Evolutionary conservation across 225 moss, liverwort and hornwort genomes (phyloP), one percentile per base, ranked within the genome.

Genomic region (Thuidium tamariscinum): DNA sequence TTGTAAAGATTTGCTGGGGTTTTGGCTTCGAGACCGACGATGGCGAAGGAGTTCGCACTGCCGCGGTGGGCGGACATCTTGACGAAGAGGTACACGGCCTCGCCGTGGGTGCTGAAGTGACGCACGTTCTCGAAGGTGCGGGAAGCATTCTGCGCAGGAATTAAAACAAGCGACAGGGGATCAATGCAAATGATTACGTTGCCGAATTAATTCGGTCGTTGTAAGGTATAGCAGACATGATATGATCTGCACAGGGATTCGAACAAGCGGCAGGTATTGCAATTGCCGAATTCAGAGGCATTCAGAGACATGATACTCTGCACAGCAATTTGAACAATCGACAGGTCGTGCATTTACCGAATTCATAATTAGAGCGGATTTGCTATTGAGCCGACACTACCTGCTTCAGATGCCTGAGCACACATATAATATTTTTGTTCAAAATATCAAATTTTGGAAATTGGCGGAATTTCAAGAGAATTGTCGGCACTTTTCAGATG

Each of bases 11-110:
- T 89, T 9, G 94, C 93, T 2, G 92, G 64, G 41, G 79, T 65
- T 89, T 92, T 96, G 7, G 97, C 95, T 51, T 94, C 95, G 10
- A 97, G 94, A 25, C 97, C 97, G 16, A 97, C 83, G 14, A 96
- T 37, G 10, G 94, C 94, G 87, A 97, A 97, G 23, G 93, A 94
- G 56, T 92, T 94, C 2, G 90, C 54, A 34, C 94, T 88, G 22
- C 91, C 93, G 69, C 97, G 88, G 86, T 95, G 91, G 26, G 96
- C 97, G 82, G 96, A 95, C 93, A 97, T 95, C 90, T 94, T 92
- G 62, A 97, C 78, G 84, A 97, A 97, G 42, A 96, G 93, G 81
- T 91, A 84, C 37, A 91, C 89, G 23, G 90, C 94, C 36, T 86
- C 91, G 27, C 94, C 94, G 30, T 86, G 77, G 10, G 80, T 48